Evolutionary conservation across 1,284 basidiomycete species (phyloP).

Genomic region (Moniliella sp.): DNA sequence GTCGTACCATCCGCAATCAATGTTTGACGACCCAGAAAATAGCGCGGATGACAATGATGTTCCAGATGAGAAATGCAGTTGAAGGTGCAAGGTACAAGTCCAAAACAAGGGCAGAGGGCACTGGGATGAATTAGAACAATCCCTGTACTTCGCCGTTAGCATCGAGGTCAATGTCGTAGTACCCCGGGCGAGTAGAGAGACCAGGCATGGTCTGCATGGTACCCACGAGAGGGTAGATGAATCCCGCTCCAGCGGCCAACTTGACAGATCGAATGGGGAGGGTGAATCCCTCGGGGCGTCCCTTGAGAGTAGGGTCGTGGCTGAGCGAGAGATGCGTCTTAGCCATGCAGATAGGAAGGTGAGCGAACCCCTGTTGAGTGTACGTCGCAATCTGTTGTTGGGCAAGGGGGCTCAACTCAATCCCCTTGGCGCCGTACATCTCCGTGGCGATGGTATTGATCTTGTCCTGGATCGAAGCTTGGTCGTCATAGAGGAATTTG

Average conservation of each 20-base stretch:
- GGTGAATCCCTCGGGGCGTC: conserved; percentile 44
- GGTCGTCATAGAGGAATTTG: conserved; percentile 28
- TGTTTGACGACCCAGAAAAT: too few species aligned
- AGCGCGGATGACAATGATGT: too few species aligned
- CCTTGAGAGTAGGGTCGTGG: conserved; percentile 24
- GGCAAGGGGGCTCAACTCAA: conserved; percentile 45
- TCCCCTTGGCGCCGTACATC: conserved; percentile 31
- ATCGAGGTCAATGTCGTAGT: conserved; percentile 14
- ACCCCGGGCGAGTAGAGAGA: conserved; percentile 68
- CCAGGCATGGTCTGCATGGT: conserved; percentile 79
- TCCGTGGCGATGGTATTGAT: conserved; percentile 26
- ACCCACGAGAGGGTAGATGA: conserved; percentile 62
- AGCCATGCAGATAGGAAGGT: conserved; percentile 68
- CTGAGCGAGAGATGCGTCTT: conserved; percentile 58
- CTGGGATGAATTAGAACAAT: conserved; percentile 2
- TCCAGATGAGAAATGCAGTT: too few species aligned
- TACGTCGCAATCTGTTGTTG: conserved; percentile 72
- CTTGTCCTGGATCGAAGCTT: conserved; percentile 20
- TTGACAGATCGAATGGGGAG: conserved; percentile 75
- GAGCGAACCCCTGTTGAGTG: conserved; percentile 63
- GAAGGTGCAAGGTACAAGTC: too few species aligned
- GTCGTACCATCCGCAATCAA: too few species aligned
- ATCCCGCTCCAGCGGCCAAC: conserved; percentile 75
- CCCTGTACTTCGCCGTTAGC: conserved; percentile 2
- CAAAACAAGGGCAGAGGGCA: too few species aligned